phyloP scores from a whole-genome alignment of 768 basidiomycete species.

The Omphalotus guepiniiformis region DNA sequence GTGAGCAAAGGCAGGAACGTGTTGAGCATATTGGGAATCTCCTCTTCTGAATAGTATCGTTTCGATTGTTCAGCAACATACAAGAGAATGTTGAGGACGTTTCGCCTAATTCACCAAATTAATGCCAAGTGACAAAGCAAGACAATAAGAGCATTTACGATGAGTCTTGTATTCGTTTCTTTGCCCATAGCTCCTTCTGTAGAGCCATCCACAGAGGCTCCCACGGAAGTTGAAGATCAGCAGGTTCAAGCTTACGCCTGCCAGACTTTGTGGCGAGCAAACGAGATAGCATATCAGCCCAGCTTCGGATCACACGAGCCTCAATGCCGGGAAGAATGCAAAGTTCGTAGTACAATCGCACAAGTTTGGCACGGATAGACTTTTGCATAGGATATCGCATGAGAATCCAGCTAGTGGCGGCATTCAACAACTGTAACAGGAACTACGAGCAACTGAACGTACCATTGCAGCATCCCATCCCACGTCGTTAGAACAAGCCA shows the following conservation, averaged over 20 bases:
- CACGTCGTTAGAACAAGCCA: slow-evolving; percentile 73
- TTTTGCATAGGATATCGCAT: slow-evolving; percentile 78
- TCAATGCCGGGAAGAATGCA: slow-evolving; percentile 74
- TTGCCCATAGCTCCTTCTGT: slow-evolving; percentile 73
- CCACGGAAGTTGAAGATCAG: slow-evolving; percentile 72
- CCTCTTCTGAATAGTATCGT: slow-evolving; percentile 60
- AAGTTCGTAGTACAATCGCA: slow-evolving; percentile 75
- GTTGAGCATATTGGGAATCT: slow-evolving; percentile 67
- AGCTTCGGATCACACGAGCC: slow-evolving; percentile 61
- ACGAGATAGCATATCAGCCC: slow-evolving; percentile 76
- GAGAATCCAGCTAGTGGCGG: slow-evolving; percentile 62
- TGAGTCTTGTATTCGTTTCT: slow-evolving; percentile 54
- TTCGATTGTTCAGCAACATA: slow-evolving; percentile 71
- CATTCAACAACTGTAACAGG: not conserved
- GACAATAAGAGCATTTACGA: slow-evolving; percentile 37
- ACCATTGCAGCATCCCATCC: slow-evolving; percentile 82
- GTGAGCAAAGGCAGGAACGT: slow-evolving; percentile 70
- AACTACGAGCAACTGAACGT: slow-evolving; percentile 16
- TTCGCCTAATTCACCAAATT: slow-evolving; percentile 35
- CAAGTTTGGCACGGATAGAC: slow-evolving; percentile 66
- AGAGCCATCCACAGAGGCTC: slow-evolving; percentile 69
- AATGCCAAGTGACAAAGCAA: not conserved
- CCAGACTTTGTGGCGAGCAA: slow-evolving; percentile 66
- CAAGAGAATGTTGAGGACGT: slow-evolving; percentile 66
- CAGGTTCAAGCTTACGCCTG: slow-evolving; percentile 60